A percentile compares a stretch with the other conserved stretches of the same genome.
Evolutionary conservation across 129 eudicot species (phyloP).

Genomic region (Escallonia herrerae): DNA sequence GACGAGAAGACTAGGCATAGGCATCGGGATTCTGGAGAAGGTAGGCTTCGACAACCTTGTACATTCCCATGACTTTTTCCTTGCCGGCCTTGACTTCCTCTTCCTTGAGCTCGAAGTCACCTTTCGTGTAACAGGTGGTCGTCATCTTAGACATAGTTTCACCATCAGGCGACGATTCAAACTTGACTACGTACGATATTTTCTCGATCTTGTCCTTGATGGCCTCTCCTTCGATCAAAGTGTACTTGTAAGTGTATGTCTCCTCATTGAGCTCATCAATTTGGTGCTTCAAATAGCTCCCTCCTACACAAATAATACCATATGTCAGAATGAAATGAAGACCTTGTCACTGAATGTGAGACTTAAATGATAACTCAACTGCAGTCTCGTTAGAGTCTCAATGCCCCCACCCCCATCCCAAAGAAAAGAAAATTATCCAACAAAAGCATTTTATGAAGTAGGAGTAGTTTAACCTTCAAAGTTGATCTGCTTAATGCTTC

Average conservation of each 20-base stretch:
- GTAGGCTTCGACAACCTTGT: slow-evolving; percentile 40
- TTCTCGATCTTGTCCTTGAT: slow-evolving; percentile 32
- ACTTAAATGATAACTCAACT: background rate
- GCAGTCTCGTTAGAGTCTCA: too few species aligned
- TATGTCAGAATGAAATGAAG: too few species aligned
- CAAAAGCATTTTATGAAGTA: too few species aligned
- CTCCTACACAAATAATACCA: slow-evolving; percentile 6
- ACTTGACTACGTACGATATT: slow-evolving; percentile 21
- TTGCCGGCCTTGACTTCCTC: slow-evolving; percentile 28
- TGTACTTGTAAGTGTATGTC: slow-evolving; percentile 29
- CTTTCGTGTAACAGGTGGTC: slow-evolving; percentile 18
- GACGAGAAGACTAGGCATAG: slow-evolving; percentile 6
- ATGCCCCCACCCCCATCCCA: too few species aligned
- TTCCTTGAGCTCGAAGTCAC: slow-evolving; percentile 27
- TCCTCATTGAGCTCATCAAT: slow-evolving; percentile 23
- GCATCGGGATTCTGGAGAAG: slow-evolving; percentile 34
- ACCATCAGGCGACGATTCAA: slow-evolving; percentile 18
- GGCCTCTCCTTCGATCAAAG: slow-evolving; percentile 29
- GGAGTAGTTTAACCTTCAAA: slow-evolving; percentile 2
- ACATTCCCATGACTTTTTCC: slow-evolving; percentile 31
- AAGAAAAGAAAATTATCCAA: too few species aligned
- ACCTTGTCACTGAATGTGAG: too few species aligned
- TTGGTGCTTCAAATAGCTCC: slow-evolving; percentile 16
- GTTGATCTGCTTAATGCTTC: slow-evolving; percentile 43
- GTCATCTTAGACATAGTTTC: slow-evolving; percentile 30